Base-by-base conservation (phyloP, 1,139 yeast species). In the Yamadazyma songkhlaensis region DNA sequence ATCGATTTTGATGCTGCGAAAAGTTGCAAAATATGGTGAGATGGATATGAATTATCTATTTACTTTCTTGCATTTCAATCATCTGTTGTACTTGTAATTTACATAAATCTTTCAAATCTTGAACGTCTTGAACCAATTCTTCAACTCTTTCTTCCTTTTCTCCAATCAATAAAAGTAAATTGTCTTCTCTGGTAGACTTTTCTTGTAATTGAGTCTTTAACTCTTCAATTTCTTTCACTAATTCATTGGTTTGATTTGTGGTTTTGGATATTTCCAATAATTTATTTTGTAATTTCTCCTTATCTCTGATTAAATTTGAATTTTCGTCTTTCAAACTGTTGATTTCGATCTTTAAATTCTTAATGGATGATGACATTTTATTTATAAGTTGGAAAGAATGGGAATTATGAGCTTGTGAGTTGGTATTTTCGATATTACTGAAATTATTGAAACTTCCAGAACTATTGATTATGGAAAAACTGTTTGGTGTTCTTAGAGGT, bases 141-240 rank as follows among this genome's bases (percentile, higher is more conserved):
- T 82, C 86, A 6, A 87, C 92, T 46, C 72, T 74, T 57, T 94
- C 98, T 10, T 89, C 76, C 55, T 90, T 89, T 52, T 90, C 97
- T 4, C 97, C 97, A 13, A 90, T 71, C 45, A 88, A 60, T 50
- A 84, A 87, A 43, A 90, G 63, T 43, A 92, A 78, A 3, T 82
- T 74, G 39, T 79, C 81, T 38, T 80, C 74, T 32, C 69, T 68
- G 3, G 50, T 51, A n/a, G 65, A 56, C 35, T 77, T 60, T 9
- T 49, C 55, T 0, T 51, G 55, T 11, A 76, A 60, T 35, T 69
- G 59, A 2, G 42, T 31, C 34, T 70, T 64, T 21, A 77, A 57
- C 0, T 41, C 51, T 3, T 54, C 55, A 3, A 78, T 65, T 35
- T 79, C 81, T 31, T 77, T 77, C 55, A 78, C 59, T 35, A 84